These are phyloP conservation scores for Planoprotostelium fungivorum DNA, from an alignment of 78 protist genomes.

Conservation along the genomic window DNA sequence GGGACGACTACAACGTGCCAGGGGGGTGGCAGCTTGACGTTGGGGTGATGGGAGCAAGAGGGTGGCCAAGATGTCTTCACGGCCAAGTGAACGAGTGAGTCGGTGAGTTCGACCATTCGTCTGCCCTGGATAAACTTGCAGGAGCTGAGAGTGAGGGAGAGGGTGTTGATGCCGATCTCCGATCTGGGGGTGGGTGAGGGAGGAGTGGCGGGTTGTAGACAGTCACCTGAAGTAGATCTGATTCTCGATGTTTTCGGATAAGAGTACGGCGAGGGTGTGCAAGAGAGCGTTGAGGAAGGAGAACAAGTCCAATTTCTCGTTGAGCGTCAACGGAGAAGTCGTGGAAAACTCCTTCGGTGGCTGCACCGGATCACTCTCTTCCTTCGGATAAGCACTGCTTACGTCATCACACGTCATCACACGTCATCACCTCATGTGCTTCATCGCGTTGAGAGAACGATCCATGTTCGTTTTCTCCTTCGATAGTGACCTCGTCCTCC, in stretches of 20 bases:
- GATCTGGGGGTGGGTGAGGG: constrained; percentile 27
- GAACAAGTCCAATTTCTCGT: constrained; percentile 31
- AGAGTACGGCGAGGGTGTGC: constrained; percentile 41
- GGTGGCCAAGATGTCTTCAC: constrained; percentile 58
- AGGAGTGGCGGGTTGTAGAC: background rate
- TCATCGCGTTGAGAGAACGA: background rate
- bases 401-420: background rate
- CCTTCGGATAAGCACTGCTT: background rate
- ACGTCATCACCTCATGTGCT: background rate
- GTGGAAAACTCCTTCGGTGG: background rate
- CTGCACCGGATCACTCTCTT: background rate
- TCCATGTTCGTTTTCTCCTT: constrained; percentile 1
- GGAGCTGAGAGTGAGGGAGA: constrained; percentile 21
- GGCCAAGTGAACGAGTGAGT: constrained; percentile 40
- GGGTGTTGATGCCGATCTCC: constrained; percentile 18
- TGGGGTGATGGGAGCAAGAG: constrained; percentile 44
- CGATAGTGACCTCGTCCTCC: background rate
- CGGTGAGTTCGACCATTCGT: constrained; percentile 29
- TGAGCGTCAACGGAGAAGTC: background rate
- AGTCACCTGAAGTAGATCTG: constrained; percentile 6
- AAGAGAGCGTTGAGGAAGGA: constrained; percentile 39
- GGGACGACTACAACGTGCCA: constrained; percentile 26
- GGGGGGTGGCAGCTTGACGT: constrained; percentile 41
- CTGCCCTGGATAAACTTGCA: constrained; percentile 50
- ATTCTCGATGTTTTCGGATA: constrained; percentile 17